Evolutionary conservation across 345 rosid genomes (phyloP).

Genomic region (Sonneratia alba): DNA sequence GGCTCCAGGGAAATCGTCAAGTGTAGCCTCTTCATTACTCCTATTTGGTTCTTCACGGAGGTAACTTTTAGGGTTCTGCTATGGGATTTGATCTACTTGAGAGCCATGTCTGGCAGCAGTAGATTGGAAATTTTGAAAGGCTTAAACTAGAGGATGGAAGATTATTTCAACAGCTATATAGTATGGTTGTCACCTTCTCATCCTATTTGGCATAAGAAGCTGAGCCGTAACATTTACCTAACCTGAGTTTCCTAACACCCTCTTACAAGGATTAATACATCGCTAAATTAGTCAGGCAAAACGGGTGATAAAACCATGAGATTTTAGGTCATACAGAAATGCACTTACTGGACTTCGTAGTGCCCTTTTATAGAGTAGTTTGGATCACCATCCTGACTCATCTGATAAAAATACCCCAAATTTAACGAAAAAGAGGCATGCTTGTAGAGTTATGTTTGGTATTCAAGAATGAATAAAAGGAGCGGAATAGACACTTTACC

Average conservation of each 20-base stretch:
- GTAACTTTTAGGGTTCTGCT: slow-evolving; percentile 15
- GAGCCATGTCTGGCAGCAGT: background rate
- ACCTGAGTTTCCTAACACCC: background rate
- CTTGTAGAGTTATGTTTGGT: too few species aligned
- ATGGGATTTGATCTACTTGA: background rate
- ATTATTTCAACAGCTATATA: background rate
- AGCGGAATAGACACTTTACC: too few species aligned
- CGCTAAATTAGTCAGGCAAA: background rate
- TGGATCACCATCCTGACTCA: background rate
- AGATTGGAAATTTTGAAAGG: background rate
- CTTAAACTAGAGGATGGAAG: background rate
- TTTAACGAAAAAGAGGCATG: too few species aligned
- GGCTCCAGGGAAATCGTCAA: slow-evolving; percentile 33
- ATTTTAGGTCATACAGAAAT: background rate
- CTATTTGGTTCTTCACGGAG: slow-evolving; percentile 64
- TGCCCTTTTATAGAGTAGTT: background rate
- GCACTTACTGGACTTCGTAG: background rate
- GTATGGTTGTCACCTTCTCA: background rate
- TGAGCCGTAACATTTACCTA: background rate
- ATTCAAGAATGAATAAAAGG: too few species aligned
- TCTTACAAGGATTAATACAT: background rate
- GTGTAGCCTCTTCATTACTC: slow-evolving; percentile 45
- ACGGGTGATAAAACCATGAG: background rate
- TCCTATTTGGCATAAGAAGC: background rate
- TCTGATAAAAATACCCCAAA: too few species aligned